Evolutionary conservation across 2,329 filamentous ascomycete genomes (phyloP).

Genomic region (Metarhizium robertsii): DNA sequence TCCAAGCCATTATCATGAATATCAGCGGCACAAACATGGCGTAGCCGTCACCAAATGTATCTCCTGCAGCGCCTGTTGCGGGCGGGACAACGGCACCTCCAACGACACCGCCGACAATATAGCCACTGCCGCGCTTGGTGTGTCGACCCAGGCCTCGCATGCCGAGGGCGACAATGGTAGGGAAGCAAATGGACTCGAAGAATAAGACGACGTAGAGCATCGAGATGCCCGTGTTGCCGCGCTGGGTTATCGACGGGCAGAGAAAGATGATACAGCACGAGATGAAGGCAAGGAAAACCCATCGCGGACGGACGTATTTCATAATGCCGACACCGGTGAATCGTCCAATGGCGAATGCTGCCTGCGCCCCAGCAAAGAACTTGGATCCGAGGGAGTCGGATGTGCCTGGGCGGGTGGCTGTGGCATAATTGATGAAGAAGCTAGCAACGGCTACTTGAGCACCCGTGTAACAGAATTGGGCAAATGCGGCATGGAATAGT

Average conservation of each 20-base stretch:
- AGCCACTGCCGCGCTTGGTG: constrained; percentile 67
- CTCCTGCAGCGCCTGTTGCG: constrained; percentile 51
- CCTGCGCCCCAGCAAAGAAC: constrained; percentile 66
- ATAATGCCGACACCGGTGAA: constrained; percentile 61
- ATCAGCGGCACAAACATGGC: constrained; percentile 58
- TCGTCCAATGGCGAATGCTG: constrained; percentile 61
- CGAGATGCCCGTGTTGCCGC: constrained; percentile 37
- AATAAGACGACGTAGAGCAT: constrained; percentile 65
- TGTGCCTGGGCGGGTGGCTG: constrained; percentile 47
- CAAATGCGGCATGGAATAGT: constrained; percentile 65
- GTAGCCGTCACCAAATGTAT: constrained; percentile 37
- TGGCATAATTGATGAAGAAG: constrained; percentile 69
- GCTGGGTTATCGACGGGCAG: constrained; percentile 35
- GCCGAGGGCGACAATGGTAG: constrained; percentile 69
- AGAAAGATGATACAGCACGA: constrained; percentile 55
- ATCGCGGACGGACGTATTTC: constrained; percentile 55
- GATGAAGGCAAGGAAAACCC: constrained; percentile 59
- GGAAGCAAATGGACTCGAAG: constrained; percentile 75
- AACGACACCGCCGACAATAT: constrained; percentile 57
- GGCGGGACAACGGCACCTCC: constrained; percentile 69
- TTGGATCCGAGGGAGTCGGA: constrained; percentile 46
- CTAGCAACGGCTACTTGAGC: constrained; percentile 57
- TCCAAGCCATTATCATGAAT: constrained; percentile 48
- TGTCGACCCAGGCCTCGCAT: constrained; percentile 68
- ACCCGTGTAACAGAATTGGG: constrained; percentile 72